Evolutionary conservation across 2,329 filamentous ascomycete genomes (phyloP), one percentile per base, ranked within the genome.

Genomic region (Tolypocladium amazonense): DNA sequence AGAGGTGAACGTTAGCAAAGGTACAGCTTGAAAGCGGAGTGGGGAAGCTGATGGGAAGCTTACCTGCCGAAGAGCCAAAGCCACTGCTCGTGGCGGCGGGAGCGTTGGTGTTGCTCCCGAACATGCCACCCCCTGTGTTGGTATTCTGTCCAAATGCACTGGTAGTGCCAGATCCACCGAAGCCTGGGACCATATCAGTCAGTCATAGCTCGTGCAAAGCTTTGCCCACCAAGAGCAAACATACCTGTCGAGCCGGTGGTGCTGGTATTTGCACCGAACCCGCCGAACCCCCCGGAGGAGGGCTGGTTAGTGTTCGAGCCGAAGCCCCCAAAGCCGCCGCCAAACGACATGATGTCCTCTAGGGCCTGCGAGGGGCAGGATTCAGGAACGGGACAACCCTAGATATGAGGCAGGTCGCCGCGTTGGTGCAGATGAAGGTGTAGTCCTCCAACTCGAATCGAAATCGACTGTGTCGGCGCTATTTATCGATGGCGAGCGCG

Each of bases 301-400:
- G 60, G 57, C 52, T 68, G 62, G 55, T 67, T 64, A 50, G 81
- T 84, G 64, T 79, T 81, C 68, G 79, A 78, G 74, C 83, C 83
- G 74, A 87, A 87, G 77, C 82, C 81, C 60, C 78, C 77, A 60
- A 75, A 75, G 68, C 80, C 79, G 63, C 79, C 77, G 64, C 78
- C 77, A 67, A 83, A 82, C 68, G 82, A 82, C 82, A 85, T 85
- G 69, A 64, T 77, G 69, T 59, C 62, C 50, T 54, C 50, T 54
- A 58, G 55, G 33, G 52, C 25, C n/a, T 61, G 60, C 57, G 50
- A 38, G 35, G n/a, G 20, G 41, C 57, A n/a, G 43, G 57, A 58
- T 47, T 59, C 56, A 47, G 39, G 43, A 45, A 35, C n/a, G 27
- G 33, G 38, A 37, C 23, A 39, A n/a, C 50, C 30, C 27, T 56